phyloP scores from a whole-genome alignment of 1,139 yeast genomes.

The Saccharomyces hybrid region DNA sequence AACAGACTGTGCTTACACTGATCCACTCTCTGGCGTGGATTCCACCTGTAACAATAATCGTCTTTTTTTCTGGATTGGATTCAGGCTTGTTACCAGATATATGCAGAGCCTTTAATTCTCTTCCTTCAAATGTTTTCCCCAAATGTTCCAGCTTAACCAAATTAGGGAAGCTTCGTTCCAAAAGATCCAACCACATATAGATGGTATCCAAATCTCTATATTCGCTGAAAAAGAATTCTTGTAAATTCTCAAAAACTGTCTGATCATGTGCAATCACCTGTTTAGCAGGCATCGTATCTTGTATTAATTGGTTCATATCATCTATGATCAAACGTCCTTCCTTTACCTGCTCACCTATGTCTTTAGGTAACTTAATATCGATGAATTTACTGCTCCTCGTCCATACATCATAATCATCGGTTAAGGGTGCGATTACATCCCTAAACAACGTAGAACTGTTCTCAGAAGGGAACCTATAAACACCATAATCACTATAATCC shows the following conservation, averaged over 20 bases:
- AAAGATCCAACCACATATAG: slow-evolving; percentile 59
- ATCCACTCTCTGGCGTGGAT: slow-evolving; percentile 92
- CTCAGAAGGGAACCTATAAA: slow-evolving; percentile 18
- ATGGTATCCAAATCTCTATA: slow-evolving; percentile 65
- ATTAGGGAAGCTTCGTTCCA: slow-evolving; percentile 52
- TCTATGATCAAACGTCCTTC: slow-evolving; percentile 43
- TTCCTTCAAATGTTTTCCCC: slow-evolving; percentile 69
- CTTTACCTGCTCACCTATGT: slow-evolving; percentile 18
- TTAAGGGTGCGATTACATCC: slow-evolving; percentile 22
- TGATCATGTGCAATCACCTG: slow-evolving; percentile 5
- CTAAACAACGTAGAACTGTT: slow-evolving; percentile 19
- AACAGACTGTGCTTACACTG: slow-evolving; percentile 62
- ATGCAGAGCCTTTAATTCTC: slow-evolving; percentile 61
- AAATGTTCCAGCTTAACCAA: slow-evolving; percentile 53
- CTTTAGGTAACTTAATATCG: slow-evolving; percentile 35
- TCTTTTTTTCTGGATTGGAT: slow-evolving; percentile 48
- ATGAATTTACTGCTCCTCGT: slow-evolving; percentile 31
- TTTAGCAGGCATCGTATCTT: slow-evolving; percentile 42
- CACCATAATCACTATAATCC: slow-evolving; percentile 19
- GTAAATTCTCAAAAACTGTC: slow-evolving; percentile 2
- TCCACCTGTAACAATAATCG: slow-evolving; percentile 76
- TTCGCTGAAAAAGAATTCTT: slow-evolving; percentile 52
- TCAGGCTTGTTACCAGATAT: slow-evolving; percentile 40
- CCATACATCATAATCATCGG: slow-evolving; percentile 31
- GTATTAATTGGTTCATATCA: slow-evolving; percentile 49